Conservation (phyloP, 345 rosid species). For the Xanthoceras sorbifolium region DNA sequence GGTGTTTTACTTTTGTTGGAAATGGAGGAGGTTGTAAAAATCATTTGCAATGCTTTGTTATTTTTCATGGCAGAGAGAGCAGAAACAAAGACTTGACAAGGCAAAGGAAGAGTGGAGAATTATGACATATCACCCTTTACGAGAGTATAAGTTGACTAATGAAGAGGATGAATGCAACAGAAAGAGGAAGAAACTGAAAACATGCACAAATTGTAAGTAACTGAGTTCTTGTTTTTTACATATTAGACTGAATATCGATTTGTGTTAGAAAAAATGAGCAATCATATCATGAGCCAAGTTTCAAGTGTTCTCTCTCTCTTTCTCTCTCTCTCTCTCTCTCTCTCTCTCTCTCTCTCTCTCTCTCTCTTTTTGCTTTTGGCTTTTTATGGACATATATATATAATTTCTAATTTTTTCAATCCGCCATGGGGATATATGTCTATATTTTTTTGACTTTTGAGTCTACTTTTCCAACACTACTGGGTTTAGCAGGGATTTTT, state of each 20-base stretch:
- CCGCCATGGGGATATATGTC: background rate
- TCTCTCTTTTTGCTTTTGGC: background rate
- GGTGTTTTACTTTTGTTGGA: background rate
- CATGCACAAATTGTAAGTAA: constrained; percentile 14
- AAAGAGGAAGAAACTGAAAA: constrained; percentile 57
- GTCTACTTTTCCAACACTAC: background rate
- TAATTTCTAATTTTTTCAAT: background rate
- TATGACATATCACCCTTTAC: constrained; percentile 78
- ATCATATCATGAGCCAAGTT: background rate
- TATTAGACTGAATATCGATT: background rate
- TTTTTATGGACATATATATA: background rate
- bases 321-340: too few relatives aligned
- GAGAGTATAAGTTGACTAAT: constrained; percentile 36
- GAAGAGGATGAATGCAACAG: constrained; percentile 28
- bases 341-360: too few relatives aligned
- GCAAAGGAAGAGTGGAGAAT: constrained; percentile 66
- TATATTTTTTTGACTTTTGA: background rate
- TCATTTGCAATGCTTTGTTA: constrained; percentile 1
- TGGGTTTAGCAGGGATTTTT: background rate
- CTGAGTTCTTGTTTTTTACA: constrained; percentile 10
- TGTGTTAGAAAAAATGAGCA: background rate
- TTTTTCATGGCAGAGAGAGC: constrained; percentile 52
- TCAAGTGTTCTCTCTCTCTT: background rate
- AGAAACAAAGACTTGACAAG: constrained; percentile 45
- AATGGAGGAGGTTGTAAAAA: background rate